These are phyloP conservation scores for Cucumis cinereus DNA, from an alignment of 306 rosid genomes.

Conservation along the genomic window DNA sequence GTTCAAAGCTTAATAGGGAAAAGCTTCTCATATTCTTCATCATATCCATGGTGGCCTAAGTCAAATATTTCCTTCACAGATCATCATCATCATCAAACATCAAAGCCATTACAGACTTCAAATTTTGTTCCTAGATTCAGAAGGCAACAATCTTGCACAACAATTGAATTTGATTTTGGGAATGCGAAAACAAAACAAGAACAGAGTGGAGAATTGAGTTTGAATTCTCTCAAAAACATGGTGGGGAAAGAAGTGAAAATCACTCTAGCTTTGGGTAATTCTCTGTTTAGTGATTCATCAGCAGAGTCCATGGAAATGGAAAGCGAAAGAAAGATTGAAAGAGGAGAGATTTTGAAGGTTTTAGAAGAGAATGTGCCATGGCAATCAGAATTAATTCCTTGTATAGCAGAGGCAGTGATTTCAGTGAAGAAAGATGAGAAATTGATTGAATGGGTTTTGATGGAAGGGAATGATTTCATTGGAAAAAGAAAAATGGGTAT, in stretches of 20 bases:
- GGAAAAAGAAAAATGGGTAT: conserved; percentile 67
- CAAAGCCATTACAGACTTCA: conserved; percentile 25
- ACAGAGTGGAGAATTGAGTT: conserved; percentile 26
- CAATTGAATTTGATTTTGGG: conserved; percentile 61
- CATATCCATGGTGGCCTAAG: conserved; percentile 9
- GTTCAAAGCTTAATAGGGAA: not conserved
- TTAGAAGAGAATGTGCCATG: conserved; percentile 93
- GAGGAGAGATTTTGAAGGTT: conserved; percentile 50
- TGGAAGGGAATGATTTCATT: conserved; percentile 59
- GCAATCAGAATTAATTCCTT: conserved; percentile 67
- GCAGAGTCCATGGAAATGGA: conserved; percentile 26
- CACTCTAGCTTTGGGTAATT: conserved; percentile 72
- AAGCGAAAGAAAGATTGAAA: conserved; percentile 25
- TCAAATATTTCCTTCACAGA: conserved; percentile 47
- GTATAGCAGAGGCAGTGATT: conserved; percentile 56
- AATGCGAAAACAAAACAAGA: conserved; percentile 23
- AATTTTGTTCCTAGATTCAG: conserved; percentile 40
- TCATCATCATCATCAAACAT: conserved; percentile 7
- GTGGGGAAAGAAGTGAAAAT: conserved; percentile 60
- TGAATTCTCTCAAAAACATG: conserved; percentile 38
- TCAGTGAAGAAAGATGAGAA: conserved; percentile 26
- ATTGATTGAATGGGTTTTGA: conserved; percentile 37
- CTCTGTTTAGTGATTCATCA: conserved; percentile 42
- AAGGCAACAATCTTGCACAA: conserved; percentile 60
- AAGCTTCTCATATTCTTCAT: conserved; percentile 1